Evolutionary conservation across 1,284 basidiomycete species (phyloP).

Genomic region (Vanrija sp.): DNA sequence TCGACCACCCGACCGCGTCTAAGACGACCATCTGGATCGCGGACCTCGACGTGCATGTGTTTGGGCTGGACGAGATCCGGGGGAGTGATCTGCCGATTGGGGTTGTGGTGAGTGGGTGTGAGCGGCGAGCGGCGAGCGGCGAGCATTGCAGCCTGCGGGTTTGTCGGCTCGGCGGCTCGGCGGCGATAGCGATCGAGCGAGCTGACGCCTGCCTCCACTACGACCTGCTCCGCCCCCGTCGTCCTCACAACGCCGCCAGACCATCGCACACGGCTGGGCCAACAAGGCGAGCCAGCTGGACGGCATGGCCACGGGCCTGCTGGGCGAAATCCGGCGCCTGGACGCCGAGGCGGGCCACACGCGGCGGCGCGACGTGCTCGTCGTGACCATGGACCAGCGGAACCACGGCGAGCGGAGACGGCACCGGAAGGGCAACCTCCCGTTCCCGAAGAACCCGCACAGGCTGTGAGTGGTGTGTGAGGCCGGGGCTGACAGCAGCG

Average conservation of each 20-base stretch:
- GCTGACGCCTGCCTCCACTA: too few species aligned
- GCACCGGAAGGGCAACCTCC: slow-evolving; percentile 56
- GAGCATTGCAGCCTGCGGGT: too few species aligned
- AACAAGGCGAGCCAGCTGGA: slow-evolving; percentile 33
- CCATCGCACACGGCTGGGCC: slow-evolving; percentile 38
- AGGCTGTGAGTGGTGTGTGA: slow-evolving; percentile 51
- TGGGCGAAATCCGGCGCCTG: slow-evolving; percentile 23
- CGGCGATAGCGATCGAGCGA: too few species aligned
- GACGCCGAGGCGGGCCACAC: slow-evolving; percentile 7
- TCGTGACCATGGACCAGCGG: slow-evolving; percentile 61
- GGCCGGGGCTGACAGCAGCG: background rate
- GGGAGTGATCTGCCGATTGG: slow-evolving; percentile 24
- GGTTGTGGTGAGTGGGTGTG: too few species aligned
- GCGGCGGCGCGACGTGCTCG: slow-evolving; percentile 35
- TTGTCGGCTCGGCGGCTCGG: too few species aligned
- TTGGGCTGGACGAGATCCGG: slow-evolving; percentile 40
- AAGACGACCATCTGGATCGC: slow-evolving; percentile 19
- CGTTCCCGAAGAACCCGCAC: slow-evolving; percentile 60
- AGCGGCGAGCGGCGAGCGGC: too few species aligned
- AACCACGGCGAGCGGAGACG: slow-evolving; percentile 68
- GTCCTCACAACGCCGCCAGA: slow-evolving; percentile 12
- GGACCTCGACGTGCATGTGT: slow-evolving; percentile 35
- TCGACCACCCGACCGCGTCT: slow-evolving; percentile 15
- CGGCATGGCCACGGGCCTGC: slow-evolving; percentile 31
- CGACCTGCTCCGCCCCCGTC: too few species aligned